Evolutionary conservation across 2,329 filamentous ascomycete species (phyloP), one percentile per base, ranked within the genome.

Genomic region (Colletotrichum brevisporum): DNA sequence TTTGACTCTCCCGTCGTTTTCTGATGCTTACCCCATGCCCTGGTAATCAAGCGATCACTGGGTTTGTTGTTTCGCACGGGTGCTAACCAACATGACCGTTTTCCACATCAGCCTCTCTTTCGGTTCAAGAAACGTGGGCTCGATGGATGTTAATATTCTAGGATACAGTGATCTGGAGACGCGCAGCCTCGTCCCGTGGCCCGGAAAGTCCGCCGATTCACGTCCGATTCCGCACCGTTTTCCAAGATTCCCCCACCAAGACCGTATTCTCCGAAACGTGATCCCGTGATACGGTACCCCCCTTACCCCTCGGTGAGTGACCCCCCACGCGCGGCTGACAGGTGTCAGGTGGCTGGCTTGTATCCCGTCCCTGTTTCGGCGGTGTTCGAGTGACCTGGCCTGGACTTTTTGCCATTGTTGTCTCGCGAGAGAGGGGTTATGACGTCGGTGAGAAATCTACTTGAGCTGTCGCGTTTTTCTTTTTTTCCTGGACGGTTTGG

Each of bases 331-430:
- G 31, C 64, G 58, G 51, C 52, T 67, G 64, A 67, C 64, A 45
- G 8, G 45, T 13, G 51, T 63, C 64, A 67, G 43, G 59, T 63
- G 64, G 58, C 24, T 56, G 5, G 27, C 63, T 67, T 56, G 63
- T 67, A 67, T 26, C 39, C 36, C 51, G 58, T 24, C 63, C 54
- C 13, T 43, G 26, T 12, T 26, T 18, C 13, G 45, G 26, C 47
- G 45, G 58, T 63, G 64, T 52, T 36, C 58, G 58, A 67, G 64
- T 67, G 64, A 67, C 64, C 58, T 63, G 15, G 13, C 52, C 59
- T 21, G 4, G 16, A 21, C 52, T 41, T 31, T 50, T 41, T 52
- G 24, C 56, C 45, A 31, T 36, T 36, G 31, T 36, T 36, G 41
- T 26, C 27, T 54, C 27, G 5, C 36, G 27, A 31, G 6, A 9